Conservation (phyloP, 2,329 filamentous ascomycete species). For the Coccinonectria pachysandricola region DNA sequence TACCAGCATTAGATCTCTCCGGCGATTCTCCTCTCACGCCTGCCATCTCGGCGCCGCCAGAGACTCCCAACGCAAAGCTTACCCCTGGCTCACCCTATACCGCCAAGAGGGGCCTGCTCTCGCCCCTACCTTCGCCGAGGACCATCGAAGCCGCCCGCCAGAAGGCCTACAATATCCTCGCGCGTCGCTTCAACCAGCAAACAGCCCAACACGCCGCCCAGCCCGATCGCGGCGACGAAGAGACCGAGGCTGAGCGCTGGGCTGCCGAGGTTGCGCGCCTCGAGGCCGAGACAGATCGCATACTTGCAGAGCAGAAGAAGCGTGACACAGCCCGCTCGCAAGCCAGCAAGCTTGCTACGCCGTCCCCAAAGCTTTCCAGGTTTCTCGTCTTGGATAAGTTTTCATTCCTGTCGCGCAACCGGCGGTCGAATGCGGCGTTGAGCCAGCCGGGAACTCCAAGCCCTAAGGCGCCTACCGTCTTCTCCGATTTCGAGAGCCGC, state of each 20-base stretch:
- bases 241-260: slow-evolving; percentile 22
- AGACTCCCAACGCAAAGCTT: slow-evolving; percentile 5
- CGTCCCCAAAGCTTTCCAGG: slow-evolving; percentile 20
- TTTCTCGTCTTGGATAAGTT: slow-evolving; percentile 39
- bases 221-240: slow-evolving; percentile 11
- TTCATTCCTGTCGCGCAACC: slow-evolving; percentile 32
- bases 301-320: slow-evolving; percentile 39
- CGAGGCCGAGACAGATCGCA: slow-evolving; percentile 37
- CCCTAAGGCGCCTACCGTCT: slow-evolving; percentile 24
- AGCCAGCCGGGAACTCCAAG: slow-evolving; percentile 25
- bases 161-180: slow-evolving; percentile 5
- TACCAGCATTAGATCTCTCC: too few relatives aligned
- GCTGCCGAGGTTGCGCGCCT: slow-evolving; percentile 32
- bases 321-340: slow-evolving; percentile 36
- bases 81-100: slow-evolving; percentile 8
- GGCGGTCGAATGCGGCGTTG: slow-evolving; percentile 26
- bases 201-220: slow-evolving; percentile 10
- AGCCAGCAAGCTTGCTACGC: slow-evolving; percentile 30
- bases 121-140: neutral
- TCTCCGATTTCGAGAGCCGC: slow-evolving; percentile 25
- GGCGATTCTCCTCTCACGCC: too few relatives aligned
- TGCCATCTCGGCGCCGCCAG: slow-evolving; percentile 3
- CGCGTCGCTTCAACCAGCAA: slow-evolving; percentile 12
- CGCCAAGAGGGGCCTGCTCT: neutral
- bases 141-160: neutral